Evolutionary conservation across 345 rosid species (phyloP).

Genomic region (Eucalyptus cloeziana): DNA sequence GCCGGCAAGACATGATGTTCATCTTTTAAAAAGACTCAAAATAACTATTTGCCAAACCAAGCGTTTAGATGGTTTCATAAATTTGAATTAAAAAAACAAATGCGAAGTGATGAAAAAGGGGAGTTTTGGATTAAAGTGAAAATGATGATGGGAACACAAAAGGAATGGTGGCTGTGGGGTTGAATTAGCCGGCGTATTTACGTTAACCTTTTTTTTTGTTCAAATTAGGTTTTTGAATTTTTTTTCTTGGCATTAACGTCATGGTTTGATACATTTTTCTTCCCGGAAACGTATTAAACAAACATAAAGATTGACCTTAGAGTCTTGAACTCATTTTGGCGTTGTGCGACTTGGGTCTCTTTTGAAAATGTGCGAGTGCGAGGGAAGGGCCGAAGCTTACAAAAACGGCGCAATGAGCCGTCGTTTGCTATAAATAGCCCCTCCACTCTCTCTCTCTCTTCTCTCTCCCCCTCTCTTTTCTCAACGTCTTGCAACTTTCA

Average conservation of each 20-base stretch:
- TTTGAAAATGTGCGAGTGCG: background rate
- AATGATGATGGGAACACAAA: background rate
- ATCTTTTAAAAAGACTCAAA: background rate
- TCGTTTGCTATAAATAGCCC: conserved; percentile 22
- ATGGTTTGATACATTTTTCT: background rate
- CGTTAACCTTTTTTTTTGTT: background rate
- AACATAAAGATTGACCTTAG: background rate
- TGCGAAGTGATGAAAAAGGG: background rate
- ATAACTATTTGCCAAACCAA: background rate
- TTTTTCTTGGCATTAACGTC: background rate
- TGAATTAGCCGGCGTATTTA: background rate
- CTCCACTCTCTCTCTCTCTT: background rate
- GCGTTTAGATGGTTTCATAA: background rate
- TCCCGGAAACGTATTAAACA: background rate
- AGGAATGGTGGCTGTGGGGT: background rate
- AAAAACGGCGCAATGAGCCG: conserved; percentile 39
- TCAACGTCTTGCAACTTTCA: conserved; percentile 4
- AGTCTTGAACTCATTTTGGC: background rate
- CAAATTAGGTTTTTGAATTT: background rate
- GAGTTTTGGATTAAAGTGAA: background rate
- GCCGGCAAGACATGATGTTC: background rate
- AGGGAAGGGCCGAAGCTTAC: background rate
- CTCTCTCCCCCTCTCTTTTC: background rate
- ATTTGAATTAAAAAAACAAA: background rate
- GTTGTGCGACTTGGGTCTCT: background rate